Base-by-base conservation (phyloP, 305 asterid species). In the Petunia hybrid region DNA sequence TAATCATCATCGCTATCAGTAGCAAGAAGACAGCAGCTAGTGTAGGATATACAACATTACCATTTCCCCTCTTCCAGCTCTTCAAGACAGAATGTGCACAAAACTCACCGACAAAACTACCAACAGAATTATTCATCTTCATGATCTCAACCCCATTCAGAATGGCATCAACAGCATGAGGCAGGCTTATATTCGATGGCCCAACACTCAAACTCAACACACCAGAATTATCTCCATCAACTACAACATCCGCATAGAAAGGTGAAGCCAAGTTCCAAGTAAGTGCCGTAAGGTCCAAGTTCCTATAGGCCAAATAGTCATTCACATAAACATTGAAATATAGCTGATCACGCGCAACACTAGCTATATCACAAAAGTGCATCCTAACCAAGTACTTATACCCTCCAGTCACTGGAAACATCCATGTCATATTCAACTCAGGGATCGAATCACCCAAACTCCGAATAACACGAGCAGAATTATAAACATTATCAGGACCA, bases 301-400 rank as follows among this genome's bases (percentile, higher is more conserved):
- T 91, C 81, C 83, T 89, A 40, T 92, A 94, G 2, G 97, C 99
- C 82, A 91, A 80, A 78, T 90, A 85, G 51, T 89, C 93, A 36
- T 95, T 95, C 77, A 94, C 87, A 78, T 91, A 91, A 4, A 94
- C 97, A 80, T 94, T 92, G 88, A 95, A 95, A 86, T 89, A 90
- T 40, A 95, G 88, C 97, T 86, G 77, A 73, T 78, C 78, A 0
- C 85, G 59, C 0, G 96, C 85, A 35, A 87, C 40, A 63, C 99
- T 95, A 55, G 97, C 93, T 80, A 95, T 94, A 79, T 95, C 97
- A 68, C 99, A 95, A 75, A 94, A 94, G 89, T 95, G 99, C 94
- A 92, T 78, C 60, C 98, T 84, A 78, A 91, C 93, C 90, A 94
- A 85, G 56, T 95, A 89, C 35, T 57, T 83, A 5, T 91, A 90